Evolutionary conservation across 495 filamentous ascomycete species (phyloP).

Genomic region (Rhizodiscina lignyota): DNA sequence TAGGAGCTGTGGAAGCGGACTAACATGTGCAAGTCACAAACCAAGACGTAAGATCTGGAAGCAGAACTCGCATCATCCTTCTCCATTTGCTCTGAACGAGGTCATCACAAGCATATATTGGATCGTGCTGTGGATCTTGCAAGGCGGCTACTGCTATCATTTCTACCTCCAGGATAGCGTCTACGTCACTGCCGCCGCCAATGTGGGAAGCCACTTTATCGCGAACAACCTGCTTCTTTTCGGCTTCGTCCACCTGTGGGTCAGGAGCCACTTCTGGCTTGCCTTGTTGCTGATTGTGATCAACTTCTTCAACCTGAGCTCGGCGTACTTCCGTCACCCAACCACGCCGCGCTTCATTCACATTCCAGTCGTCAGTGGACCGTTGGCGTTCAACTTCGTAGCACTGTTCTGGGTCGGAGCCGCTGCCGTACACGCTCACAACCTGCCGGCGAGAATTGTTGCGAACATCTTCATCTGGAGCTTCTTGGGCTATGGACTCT

Average conservation of each 20-base stretch:
- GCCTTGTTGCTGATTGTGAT: constrained; percentile 58
- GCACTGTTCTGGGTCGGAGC: constrained; percentile 80
- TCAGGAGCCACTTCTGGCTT: constrained; percentile 50
- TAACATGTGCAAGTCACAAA: too few relatives aligned
- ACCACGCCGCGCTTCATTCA: constrained; percentile 55
- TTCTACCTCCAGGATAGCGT: constrained; percentile 50
- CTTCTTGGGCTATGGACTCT: constrained; percentile 52
- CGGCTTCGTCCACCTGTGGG: constrained; percentile 68
- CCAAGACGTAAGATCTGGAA: constrained; percentile 40
- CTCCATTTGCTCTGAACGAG: constrained; percentile 59
- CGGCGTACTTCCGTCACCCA: constrained; percentile 61
- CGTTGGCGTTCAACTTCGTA: constrained; percentile 69
- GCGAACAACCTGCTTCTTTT: constrained; percentile 66
- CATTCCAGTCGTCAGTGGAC: constrained; percentile 52
- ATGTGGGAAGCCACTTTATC: constrained; percentile 72
- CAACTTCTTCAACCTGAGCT: constrained; percentile 63
- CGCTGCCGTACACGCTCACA: constrained; percentile 45
- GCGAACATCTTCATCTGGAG: constrained; percentile 81
- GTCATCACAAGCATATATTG: constrained; percentile 64
- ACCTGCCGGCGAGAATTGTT: constrained; percentile 49
- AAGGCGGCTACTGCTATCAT: constrained; percentile 57
- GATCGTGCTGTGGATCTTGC: constrained; percentile 38
- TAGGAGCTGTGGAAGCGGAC: too few relatives aligned
- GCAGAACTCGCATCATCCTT: constrained; percentile 44
- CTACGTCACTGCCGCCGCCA: constrained; percentile 48